These are phyloP conservation scores for Mycena epipterygia DNA, from an alignment of 768 basidiomycete genomes.

Conservation along the genomic window DNA sequence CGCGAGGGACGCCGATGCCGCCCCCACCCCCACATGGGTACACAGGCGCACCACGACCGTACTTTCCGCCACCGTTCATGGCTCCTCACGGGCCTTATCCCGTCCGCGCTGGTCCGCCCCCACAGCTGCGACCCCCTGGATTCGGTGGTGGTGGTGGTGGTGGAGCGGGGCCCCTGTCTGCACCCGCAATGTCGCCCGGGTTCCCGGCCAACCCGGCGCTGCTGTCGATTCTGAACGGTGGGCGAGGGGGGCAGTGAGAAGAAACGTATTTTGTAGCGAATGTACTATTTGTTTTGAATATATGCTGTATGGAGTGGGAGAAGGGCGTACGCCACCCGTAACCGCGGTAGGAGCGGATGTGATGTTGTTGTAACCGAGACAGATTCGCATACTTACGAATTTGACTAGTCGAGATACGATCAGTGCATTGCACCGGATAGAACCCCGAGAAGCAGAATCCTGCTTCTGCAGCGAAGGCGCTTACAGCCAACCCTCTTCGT, in stretches of 20 bases:
- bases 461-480: too few relatives aligned
- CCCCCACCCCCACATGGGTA: conserved; percentile 30
- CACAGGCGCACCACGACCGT: conserved; percentile 1
- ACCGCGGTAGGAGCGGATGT: conserved; percentile 14
- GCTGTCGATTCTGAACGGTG: conserved; percentile 40
- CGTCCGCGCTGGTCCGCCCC: neutral
- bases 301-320: conserved; percentile 24
- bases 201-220: conserved; percentile 32
- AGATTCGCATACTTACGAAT: too few relatives aligned
- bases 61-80: conserved; percentile 2
- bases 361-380: too few relatives aligned
- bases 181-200: conserved; percentile 24
- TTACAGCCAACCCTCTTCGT: neutral
- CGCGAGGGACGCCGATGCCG: conserved; percentile 38
- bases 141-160: neutral
- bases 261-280: conserved; percentile 9
- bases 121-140: neutral
- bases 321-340: conserved; percentile 1
- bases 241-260: conserved; percentile 16
- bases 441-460: too few relatives aligned
- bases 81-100: neutral
- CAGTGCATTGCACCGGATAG: too few relatives aligned
- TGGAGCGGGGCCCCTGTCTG: conserved; percentile 18
- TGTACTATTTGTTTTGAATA: neutral
- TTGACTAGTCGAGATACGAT: too few relatives aligned